Base-by-base conservation (phyloP, 108 stramenopile species). In the Nannochloropsis salina region DNA sequence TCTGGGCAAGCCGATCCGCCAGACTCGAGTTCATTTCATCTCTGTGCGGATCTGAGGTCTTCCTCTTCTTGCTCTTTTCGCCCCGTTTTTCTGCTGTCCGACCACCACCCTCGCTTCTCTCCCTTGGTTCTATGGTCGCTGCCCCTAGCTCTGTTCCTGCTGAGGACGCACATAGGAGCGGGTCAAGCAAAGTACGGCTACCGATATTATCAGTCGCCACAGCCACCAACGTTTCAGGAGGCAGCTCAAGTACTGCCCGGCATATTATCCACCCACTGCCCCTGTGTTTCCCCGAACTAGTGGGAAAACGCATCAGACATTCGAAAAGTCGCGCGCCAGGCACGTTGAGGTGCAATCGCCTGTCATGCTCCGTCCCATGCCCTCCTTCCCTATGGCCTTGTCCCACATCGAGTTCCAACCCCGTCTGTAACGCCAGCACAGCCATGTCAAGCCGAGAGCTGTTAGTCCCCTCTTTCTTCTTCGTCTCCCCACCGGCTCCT, bases 321-420 rank as follows among this genome's bases (percentile, higher is more conserved):
- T 88, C 84, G 18, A 88, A 43, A n/a, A 88, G 80, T 20, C 88
- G 84, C 18, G 84, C 88, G 43, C 88, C 84, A n/a, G 88, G 84
- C 12, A 88, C 88, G 61, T 85, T 85, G 47, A 88, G 45, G 9
- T 44, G 31, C 12, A 88, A 61, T 42, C 84, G 84, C 11, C 84
- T 84, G 9, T 82, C 80, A 22, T 41, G 22, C 80, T 41, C 31
- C 80, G 11, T 40, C 80, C 31, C 80, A 31, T 43, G 6, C 84
- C 84, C 42, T 84, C 81, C 61, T 31, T 51, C 31, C 83, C 80
- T 42, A 21, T 42, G 9, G 84, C 81, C 44, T 82, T 42, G 31
- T 43, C 84, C 18, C 45, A 84, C 9, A 80, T 82, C 42, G n/a
- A 88, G 82, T 31, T 45, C 84, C 11, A 84, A 82, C n/a, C 84